These are phyloP conservation scores for Ananas comosus DNA, from an alignment of 176 grass and related monocot species.

Conservation along the genomic window DNA sequence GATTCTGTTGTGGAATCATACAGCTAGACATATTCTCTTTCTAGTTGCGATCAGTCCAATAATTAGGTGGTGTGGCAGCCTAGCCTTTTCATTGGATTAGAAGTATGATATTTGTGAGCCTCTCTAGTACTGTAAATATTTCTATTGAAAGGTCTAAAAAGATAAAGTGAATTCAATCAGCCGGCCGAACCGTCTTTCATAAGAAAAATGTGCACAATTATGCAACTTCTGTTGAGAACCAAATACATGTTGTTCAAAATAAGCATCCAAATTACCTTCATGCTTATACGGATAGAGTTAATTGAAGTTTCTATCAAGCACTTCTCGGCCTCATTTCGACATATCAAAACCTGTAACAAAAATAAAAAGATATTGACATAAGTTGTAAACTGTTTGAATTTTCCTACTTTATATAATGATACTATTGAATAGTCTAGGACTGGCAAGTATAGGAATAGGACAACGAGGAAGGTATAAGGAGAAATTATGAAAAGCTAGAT, in stretches of 20 bases:
- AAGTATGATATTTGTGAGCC: too few relatives aligned
- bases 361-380: background rate
- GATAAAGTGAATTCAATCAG: too few relatives aligned
- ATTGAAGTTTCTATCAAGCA: conserved; percentile 96
- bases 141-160: too few relatives aligned
- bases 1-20: too few relatives aligned
- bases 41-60: too few relatives aligned
- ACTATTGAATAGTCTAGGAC: background rate
- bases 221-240: background rate
- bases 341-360: conserved; percentile 67
- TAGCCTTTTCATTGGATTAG: too few relatives aligned
- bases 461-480: background rate
- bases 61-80: too few relatives aligned
- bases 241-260: conserved; percentile 5
- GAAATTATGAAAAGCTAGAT: background rate
- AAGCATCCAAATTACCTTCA: conserved; percentile 47
- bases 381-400: background rate
- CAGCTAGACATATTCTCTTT: too few relatives aligned
- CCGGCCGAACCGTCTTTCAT: too few relatives aligned
- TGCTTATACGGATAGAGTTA: conserved; percentile 90
- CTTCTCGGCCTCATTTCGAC: conserved; percentile 93
- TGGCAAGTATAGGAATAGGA: background rate
- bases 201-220: too few relatives aligned
- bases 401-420: background rate
- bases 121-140: too few relatives aligned